Evolutionary conservation across 148 eudicot species (phyloP).

Genomic region (Polygonum aviculare): DNA sequence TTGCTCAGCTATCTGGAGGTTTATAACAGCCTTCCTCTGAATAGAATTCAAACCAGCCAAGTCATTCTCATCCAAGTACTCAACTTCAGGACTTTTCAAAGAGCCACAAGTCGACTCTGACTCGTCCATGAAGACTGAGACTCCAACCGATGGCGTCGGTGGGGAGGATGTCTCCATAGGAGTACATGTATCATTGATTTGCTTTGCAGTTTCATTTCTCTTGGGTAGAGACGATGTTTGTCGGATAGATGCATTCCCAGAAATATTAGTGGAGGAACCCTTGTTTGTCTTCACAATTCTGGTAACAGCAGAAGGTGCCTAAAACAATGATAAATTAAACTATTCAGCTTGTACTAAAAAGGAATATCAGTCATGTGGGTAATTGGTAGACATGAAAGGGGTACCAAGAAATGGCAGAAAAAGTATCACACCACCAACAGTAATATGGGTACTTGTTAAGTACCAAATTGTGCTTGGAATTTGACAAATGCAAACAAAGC

Average conservation of each 20-base stretch:
- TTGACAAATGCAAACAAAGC: background rate
- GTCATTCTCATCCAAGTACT: conserved; percentile 62
- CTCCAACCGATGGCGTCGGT: conserved; percentile 29
- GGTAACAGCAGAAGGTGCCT: conserved; percentile 50
- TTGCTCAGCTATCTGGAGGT: conserved; percentile 52
- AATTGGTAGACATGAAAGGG: background rate
- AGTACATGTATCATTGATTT: no score
- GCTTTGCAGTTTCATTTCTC: conserved; percentile 19
- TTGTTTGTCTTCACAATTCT: conserved; percentile 49
- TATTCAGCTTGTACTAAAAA: background rate
- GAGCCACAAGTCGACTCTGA: conserved; percentile 75
- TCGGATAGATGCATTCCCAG: conserved; percentile 19
- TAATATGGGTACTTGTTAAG: background rate
- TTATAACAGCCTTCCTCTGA: conserved; percentile 49
- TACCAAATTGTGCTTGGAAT: background rate
- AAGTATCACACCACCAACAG: no score
- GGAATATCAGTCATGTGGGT: conserved; percentile 36
- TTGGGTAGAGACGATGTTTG: conserved; percentile 25
- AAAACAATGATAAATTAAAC: conserved; percentile 1
- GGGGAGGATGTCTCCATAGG: conserved; percentile 34
- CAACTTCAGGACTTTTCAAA: conserved; percentile 75
- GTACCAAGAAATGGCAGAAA: background rate
- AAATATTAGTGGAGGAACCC: conserved; percentile 25
- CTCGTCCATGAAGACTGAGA: conserved; percentile 64
- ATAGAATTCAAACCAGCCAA: conserved; percentile 50